phyloP scores from a whole-genome alignment of 257 asterid genomes.

The Solanum lycopersicoides region DNA sequence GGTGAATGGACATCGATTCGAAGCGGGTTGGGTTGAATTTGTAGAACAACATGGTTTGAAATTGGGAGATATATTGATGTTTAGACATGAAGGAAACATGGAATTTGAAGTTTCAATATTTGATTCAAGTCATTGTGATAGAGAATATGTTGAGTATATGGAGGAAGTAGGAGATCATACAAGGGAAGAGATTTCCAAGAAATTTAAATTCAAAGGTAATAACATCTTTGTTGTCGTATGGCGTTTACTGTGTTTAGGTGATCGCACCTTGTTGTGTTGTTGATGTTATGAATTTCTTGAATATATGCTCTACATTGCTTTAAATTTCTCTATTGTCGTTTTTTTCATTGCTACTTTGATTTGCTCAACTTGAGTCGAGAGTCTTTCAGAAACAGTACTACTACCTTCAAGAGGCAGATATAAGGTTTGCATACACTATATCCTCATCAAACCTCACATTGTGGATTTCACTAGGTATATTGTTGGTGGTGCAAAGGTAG shows the following conservation, averaged over 20 bases:
- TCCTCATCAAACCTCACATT: not conserved
- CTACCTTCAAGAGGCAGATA: not conserved
- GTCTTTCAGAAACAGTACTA: not conserved
- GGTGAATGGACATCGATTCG: not conserved
- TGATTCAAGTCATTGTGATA: not conserved
- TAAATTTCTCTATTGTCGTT: not conserved
- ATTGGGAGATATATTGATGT: constrained; percentile 1
- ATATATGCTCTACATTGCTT: too few species aligned
- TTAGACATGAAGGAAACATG: constrained; percentile 8
- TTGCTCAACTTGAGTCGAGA: not conserved
- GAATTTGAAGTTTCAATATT: not conserved
- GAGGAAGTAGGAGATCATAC: not conserved
- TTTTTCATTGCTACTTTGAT: not conserved
- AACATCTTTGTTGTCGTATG: not conserved
- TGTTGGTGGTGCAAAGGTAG: not conserved
- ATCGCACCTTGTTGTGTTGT: not conserved
- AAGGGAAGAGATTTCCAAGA: not conserved
- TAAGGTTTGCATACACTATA: too few species aligned
- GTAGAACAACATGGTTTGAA: not conserved
- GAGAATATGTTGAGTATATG: not conserved
- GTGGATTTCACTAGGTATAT: not conserved
- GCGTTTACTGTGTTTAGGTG: not conserved
- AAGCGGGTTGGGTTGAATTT: constrained; percentile 5
- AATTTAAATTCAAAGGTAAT: not conserved
- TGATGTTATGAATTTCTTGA: not conserved